Conservation (phyloP, 2,329 filamentous ascomycete genomes). For the Sarocladium kiliense region DNA sequence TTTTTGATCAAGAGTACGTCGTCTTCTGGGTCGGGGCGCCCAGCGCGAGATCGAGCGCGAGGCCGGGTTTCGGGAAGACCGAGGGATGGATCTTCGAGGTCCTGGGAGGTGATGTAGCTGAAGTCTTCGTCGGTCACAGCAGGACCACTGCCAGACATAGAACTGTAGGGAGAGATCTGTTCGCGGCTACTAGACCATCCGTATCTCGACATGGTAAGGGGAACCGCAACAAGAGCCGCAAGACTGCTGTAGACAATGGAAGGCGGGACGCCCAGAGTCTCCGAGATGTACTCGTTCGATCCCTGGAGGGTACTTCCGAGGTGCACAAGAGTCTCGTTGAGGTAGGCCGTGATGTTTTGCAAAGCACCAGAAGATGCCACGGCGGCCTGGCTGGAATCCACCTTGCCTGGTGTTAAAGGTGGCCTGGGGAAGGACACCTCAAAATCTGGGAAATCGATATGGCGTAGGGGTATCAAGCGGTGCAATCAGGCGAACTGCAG, state of each 20-base stretch:
- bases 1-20: slow-evolving; percentile 68
- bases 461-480: not conserved
- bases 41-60: slow-evolving; percentile 36
- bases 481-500: slow-evolving; percentile 3
- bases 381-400: slow-evolving; percentile 54
- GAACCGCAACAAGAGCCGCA: slow-evolving; percentile 43
- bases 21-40: slow-evolving; percentile 46
- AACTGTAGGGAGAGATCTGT: slow-evolving; percentile 47
- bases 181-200: slow-evolving; percentile 42
- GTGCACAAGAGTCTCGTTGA: slow-evolving; percentile 46
- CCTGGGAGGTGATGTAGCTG: slow-evolving; percentile 77
- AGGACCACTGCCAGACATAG: slow-evolving; percentile 43
- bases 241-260: slow-evolving; percentile 45
- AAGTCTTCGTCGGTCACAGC: slow-evolving; percentile 72
- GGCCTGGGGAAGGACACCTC: slow-evolving; percentile 13
- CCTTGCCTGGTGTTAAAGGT: slow-evolving; percentile 40
- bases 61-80: slow-evolving; percentile 24
- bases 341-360: slow-evolving; percentile 54
- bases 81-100: slow-evolving; percentile 47
- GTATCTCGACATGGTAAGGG: slow-evolving; percentile 51
- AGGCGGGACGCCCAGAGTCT: slow-evolving; percentile 44
- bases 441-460: not conserved
- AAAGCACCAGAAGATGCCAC: slow-evolving; percentile 60
- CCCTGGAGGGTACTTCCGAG: slow-evolving; percentile 42
- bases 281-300: slow-evolving; percentile 47